These are phyloP conservation scores for Blastomyces emzantsi DNA, from an alignment of 2,329 filamentous ascomycete species.

Conservation along the genomic window DNA sequence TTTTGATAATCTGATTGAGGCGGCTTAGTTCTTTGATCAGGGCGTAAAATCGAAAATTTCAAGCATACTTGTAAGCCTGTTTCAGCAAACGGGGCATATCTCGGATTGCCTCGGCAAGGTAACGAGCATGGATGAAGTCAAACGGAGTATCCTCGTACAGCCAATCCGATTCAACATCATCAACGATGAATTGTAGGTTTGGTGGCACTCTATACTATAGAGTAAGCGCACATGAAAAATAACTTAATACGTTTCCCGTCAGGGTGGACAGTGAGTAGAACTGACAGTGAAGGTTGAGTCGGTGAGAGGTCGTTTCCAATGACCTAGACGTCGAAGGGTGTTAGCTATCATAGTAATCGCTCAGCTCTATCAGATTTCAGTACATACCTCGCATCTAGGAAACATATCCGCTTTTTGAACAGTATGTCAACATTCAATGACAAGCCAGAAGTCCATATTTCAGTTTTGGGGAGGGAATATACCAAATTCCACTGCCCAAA, in stretches of 20 bases:
- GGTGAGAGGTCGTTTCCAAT: slow-evolving; percentile 15
- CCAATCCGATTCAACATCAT: slow-evolving; percentile 29
- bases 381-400: slow-evolving; percentile 8
- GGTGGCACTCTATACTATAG: slow-evolving; percentile 24
- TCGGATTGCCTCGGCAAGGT: slow-evolving; percentile 25
- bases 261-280: slow-evolving; percentile 30
- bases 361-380: neutral
- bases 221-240: neutral
- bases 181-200: slow-evolving; percentile 28
- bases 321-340: slow-evolving; percentile 4
- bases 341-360: neutral
- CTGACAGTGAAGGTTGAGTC: slow-evolving; percentile 19
- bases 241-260: neutral
- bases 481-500: slow-evolving; percentile 16
- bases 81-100: slow-evolving; percentile 20
- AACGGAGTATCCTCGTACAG: slow-evolving; percentile 22
- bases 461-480: neutral
- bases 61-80: slow-evolving; percentile 10
- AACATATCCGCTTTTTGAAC: slow-evolving; percentile 11
- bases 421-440: neutral
- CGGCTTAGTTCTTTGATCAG: neutral
- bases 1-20: neutral
- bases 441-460: neutral
- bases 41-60: neutral
- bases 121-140: slow-evolving; percentile 29